Percentiles rank a stretch among this genome's conserved stretches.
These are phyloP conservation scores for Dactylellina leptospora DNA, from an alignment of 2,329 filamentous ascomycete species.

Conservation along the genomic window DNA sequence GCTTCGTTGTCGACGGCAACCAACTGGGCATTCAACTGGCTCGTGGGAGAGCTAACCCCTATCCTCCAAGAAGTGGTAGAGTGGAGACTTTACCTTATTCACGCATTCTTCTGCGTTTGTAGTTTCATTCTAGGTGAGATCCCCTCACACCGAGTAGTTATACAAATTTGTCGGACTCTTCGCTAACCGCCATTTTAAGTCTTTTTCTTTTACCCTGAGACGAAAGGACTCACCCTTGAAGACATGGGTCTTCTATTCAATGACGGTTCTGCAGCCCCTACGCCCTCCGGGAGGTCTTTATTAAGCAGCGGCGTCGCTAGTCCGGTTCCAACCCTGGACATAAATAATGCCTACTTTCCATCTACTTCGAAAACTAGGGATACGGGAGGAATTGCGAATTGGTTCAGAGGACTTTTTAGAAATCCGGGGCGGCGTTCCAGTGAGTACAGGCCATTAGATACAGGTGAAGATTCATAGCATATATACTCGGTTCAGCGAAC, in stretches of 20 bases:
- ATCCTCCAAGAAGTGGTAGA: conserved; percentile 89
- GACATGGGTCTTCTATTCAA: conserved; percentile 97
- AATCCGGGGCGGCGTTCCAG: conserved; percentile 62
- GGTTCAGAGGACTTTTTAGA: conserved; percentile 74
- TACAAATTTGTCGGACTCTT: conserved; percentile 11
- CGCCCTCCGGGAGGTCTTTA: conserved; percentile 58
- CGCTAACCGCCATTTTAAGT: conserved; percentile 66
- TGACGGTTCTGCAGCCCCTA: conserved; percentile 65
- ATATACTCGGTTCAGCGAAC: too few relatives aligned
- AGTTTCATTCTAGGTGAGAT: conserved; percentile 92
- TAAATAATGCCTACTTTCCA: conserved; percentile 65
- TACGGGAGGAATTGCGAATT: conserved; percentile 70
- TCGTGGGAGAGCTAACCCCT: conserved; percentile 94
- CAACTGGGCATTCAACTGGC: conserved; percentile 98
- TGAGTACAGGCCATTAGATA: conserved; percentile 61
- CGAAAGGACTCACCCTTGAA: conserved; percentile 90
- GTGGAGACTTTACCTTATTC: conserved; percentile 92
- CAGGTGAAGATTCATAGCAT: conserved; percentile 56
- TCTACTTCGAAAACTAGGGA: conserved; percentile 20
- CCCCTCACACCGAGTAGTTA: neutral
- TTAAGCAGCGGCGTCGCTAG: conserved; percentile 67
- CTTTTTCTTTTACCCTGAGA: conserved; percentile 97
- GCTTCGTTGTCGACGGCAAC: conserved; percentile 94
- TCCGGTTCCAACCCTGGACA: conserved; percentile 80
- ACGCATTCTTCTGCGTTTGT: conserved; percentile 94